Percentiles rank a stretch among this genome's conserved stretches.
phyloP scores from a whole-genome alignment of 805 yeast species.

The Grigorovia humatica region DNA sequence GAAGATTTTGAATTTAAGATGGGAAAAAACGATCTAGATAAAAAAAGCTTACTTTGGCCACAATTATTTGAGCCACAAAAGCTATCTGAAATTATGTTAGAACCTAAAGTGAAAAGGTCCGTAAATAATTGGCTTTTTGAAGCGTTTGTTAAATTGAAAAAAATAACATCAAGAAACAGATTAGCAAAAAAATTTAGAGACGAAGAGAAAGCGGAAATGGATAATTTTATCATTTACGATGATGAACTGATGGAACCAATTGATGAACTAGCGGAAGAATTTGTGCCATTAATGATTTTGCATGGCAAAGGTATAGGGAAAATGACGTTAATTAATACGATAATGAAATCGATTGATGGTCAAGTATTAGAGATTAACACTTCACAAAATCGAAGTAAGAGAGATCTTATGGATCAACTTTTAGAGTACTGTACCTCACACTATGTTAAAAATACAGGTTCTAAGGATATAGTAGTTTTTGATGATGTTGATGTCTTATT shows the following conservation, averaged over 20 bases:
- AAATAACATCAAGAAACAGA: slow-evolving; percentile 27
- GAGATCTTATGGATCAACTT: slow-evolving; percentile 53
- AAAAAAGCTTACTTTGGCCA: slow-evolving; percentile 19
- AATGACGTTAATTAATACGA: slow-evolving; percentile 59
- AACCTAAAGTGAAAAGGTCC: slow-evolving; percentile 10
- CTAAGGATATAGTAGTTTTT: slow-evolving; percentile 61
- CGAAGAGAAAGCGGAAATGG: slow-evolving; percentile 18
- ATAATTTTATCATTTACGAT: slow-evolving; percentile 29
- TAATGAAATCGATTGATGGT: slow-evolving; percentile 50
- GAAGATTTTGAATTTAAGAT: neutral
- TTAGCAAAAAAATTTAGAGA: slow-evolving; percentile 19
- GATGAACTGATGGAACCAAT: slow-evolving; percentile 8
- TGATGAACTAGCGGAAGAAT: slow-evolving; percentile 21
- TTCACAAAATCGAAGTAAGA: slow-evolving; percentile 61
- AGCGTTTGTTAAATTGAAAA: slow-evolving; percentile 29
- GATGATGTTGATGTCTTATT: slow-evolving; percentile 82
- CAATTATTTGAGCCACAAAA: slow-evolving; percentile 23
- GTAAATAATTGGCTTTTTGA: slow-evolving; percentile 26
- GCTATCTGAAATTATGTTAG: slow-evolving; percentile 24
- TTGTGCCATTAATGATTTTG: slow-evolving; percentile 54
- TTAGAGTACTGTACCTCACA: slow-evolving; percentile 80
- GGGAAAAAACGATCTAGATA: neutral
- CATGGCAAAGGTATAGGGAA: slow-evolving; percentile 75
- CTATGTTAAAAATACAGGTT: slow-evolving; percentile 43
- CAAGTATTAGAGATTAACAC: slow-evolving; percentile 76